These are phyloP conservation scores for Cryptosporidium felis DNA, from an alignment of 169 alveolate species.

Conservation along the genomic window DNA sequence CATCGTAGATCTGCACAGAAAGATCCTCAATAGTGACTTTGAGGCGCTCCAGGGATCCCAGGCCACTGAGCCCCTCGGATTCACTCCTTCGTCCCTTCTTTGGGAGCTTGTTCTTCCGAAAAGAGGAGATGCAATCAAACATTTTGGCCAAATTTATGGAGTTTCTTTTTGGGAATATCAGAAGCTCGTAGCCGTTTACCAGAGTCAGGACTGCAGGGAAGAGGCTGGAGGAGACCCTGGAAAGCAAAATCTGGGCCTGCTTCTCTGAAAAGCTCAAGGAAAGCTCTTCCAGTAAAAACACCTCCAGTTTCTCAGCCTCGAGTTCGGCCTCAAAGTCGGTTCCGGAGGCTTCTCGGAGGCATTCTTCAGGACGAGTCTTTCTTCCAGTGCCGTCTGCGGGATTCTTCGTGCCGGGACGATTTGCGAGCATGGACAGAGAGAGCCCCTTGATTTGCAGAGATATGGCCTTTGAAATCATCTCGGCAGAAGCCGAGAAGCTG, in stretches of 20 bases:
- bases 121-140: not conserved
- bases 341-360: no score
- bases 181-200: conserved; percentile 33
- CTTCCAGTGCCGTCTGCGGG: no score
- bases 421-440: conserved; percentile 3
- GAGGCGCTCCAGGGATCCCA: not conserved
- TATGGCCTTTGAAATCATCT: no score
- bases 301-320: not conserved
- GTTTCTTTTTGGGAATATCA: conserved; percentile 17
- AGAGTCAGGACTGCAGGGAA: conserved; percentile 8
- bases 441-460: not conserved
- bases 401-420: no score
- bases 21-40: not conserved
- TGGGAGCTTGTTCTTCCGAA: not conserved
- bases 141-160: not conserved
- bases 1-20: conserved; percentile 12
- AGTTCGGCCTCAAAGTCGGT: not conserved
- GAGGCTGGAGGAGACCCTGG: not conserved
- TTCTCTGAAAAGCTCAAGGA: not conserved
- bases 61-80: not conserved
- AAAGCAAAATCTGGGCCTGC: not conserved
- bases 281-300: not conserved
- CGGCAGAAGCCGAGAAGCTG: not conserved
- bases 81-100: not conserved
- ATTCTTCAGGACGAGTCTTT: no score